Base-by-base conservation (phyloP, 768 basidiomycete species). In the Auricularia heimuer region DNA sequence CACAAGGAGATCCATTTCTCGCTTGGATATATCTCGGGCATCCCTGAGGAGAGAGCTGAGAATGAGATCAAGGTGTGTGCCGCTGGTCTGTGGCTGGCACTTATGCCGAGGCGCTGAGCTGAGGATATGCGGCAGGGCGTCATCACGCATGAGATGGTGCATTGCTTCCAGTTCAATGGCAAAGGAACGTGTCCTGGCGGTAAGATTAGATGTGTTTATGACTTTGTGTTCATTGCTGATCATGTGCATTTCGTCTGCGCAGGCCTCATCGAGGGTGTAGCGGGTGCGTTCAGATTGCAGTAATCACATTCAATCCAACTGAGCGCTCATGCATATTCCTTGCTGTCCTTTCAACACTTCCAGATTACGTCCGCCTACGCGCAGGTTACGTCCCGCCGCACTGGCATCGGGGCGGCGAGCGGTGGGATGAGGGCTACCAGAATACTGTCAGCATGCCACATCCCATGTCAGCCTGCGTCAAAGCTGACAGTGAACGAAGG, bases 1-100 rank as follows among this genome's bases (percentile, higher is more conserved):
- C 77, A 84, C 72, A 92, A 92, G 76, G 86, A 91, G 75, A 85
- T 92, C 36, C 85, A 89, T 70, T 79, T 90, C 61, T 87, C 88
- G 6, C 80, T 87, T 29, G 79, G 85, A 61, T 83, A 91, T 74
- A 80, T 92, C 73, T 75, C 75, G 62, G 35, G 12, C 7, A 63
- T 71, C 2, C 36, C 58, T 35, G 45, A 61, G 14, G 24, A 34
- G 29, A 29, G 63, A 10, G 21, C 65, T 21, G 29, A 8, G 12
- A 44, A 61, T 29, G 70, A 71, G 47, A 51, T 69, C 16, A 61
- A 63, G 35, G 70, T 60, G 16, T 18, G 47, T 60, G 3, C 24
- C 29, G 2, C 2, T 29, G 29, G 29, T 29, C 29, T 29, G 29
- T 29, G 29, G 29, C 2, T 29, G 29, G 1, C 2, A 2, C 29